Evolutionary conservation across 2,329 filamentous ascomycete species (phyloP).

Genomic region (Colletotrichum salicis): DNA sequence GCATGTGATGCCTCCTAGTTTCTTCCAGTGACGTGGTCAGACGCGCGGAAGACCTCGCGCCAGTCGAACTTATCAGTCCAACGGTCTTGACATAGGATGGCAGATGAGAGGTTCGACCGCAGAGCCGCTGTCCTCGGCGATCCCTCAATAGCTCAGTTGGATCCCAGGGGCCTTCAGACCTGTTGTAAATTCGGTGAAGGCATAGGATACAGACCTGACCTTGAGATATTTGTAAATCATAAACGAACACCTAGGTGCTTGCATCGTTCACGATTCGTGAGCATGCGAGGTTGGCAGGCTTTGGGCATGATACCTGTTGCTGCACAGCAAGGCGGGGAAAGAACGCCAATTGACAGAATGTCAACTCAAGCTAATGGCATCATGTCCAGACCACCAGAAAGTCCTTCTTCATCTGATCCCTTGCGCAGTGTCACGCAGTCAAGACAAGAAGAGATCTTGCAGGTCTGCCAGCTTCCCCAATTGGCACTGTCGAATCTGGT

Average conservation of each 20-base stretch:
- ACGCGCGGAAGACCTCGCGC: neutral
- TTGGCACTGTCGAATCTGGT: neutral
- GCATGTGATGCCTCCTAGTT: neutral
- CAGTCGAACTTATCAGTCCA: neutral
- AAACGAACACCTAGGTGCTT: neutral
- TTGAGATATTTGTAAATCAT: neutral
- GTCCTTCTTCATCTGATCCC: neutral
- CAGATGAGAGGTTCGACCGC: neutral
- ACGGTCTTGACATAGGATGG: neutral
- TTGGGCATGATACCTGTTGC: neutral
- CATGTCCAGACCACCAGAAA: neutral
- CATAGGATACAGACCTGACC: neutral
- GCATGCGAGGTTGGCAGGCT: neutral
- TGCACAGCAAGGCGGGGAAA: neutral
- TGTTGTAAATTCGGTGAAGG: neutral
- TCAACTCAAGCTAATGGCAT: neutral
- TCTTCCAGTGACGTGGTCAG: neutral
- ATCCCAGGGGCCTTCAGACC: neutral
- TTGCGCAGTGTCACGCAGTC: neutral
- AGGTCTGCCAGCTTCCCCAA: neutral
- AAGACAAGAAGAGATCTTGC: neutral
- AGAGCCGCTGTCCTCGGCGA: neutral
- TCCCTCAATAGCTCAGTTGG: neutral
- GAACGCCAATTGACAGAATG: neutral
- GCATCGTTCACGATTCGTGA: neutral